Conservation (phyloP, 208 protist species). For the Crithidia bombi region DNA sequence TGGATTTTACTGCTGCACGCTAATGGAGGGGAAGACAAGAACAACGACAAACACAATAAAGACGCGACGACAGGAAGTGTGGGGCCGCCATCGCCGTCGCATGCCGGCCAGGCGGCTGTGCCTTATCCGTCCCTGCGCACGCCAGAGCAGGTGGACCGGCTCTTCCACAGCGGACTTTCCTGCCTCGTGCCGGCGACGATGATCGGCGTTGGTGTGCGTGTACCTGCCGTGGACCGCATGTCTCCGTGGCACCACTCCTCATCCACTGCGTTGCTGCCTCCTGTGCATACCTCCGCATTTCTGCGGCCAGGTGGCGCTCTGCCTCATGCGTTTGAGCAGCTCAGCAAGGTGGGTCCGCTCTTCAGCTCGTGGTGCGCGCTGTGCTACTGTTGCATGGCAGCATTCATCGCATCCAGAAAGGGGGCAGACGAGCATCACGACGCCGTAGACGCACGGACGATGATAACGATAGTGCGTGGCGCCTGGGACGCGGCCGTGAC, state of each 20-base stretch:
- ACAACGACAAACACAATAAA: neutral
- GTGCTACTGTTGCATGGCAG: slow-evolving; percentile 17
- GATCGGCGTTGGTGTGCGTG: neutral
- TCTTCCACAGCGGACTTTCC: slow-evolving; percentile 17
- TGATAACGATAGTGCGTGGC: neutral
- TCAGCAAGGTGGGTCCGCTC: slow-evolving; percentile 24
- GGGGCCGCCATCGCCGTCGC: too few species aligned
- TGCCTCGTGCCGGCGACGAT: slow-evolving; percentile 11
- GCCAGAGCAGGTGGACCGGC: slow-evolving; percentile 18
- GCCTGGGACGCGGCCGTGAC: slow-evolving; percentile 19
- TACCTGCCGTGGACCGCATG: slow-evolving; percentile 1
- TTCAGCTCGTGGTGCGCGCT: slow-evolving; percentile 37
- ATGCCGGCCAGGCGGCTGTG: too few species aligned
- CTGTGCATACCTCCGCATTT: neutral
- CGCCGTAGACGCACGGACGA: neutral
- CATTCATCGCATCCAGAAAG: neutral
- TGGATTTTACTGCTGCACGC: slow-evolving; percentile 18
- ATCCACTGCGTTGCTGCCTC: neutral
- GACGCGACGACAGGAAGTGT: too few species aligned
- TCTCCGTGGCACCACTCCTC: slow-evolving; percentile 20
- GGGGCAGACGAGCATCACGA: too few species aligned
- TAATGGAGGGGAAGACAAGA: neutral
- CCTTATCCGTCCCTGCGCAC: neutral
- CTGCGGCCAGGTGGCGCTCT: neutral
- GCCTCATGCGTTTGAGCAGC: neutral